Percentiles rank a stretch among this genome's conserved stretches.
Conservation (phyloP, 352 stramenopile species). For the Pythium chondricola region DNA sequence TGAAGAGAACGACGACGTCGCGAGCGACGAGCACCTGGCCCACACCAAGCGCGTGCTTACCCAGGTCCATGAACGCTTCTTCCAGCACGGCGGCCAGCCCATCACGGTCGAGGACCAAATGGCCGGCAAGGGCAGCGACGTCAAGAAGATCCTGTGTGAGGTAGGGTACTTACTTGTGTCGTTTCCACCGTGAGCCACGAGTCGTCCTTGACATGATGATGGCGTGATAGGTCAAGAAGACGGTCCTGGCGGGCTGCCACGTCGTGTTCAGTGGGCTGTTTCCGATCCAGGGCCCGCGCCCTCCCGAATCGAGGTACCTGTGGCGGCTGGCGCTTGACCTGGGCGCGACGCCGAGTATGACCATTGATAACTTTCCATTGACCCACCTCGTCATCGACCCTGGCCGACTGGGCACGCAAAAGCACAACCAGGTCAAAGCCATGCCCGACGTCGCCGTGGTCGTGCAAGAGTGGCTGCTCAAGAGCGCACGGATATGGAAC, state of each 20-base stretch:
- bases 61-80: slow-evolving; percentile 61
- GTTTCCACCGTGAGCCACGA: neutral
- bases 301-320: slow-evolving; percentile 61
- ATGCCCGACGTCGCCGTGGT: slow-evolving; percentile 60
- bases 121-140: slow-evolving; percentile 51
- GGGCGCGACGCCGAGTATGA: slow-evolving; percentile 57
- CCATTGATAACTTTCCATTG: slow-evolving; percentile 62
- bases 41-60: slow-evolving; percentile 56
- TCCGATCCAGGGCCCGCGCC: slow-evolving; percentile 43
- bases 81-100: slow-evolving; percentile 35
- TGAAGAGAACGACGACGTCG: slow-evolving; percentile 25
- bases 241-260: slow-evolving; percentile 49
- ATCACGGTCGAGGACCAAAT: slow-evolving; percentile 67
- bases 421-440: slow-evolving; percentile 65
- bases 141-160: slow-evolving; percentile 62
- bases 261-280: slow-evolving; percentile 85
- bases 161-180: slow-evolving; percentile 15
- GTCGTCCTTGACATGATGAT: neutral
- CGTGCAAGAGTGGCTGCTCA: slow-evolving; percentile 75
- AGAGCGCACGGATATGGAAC: slow-evolving; percentile 67
- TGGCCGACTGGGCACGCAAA: slow-evolving; percentile 70
- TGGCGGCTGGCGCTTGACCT: slow-evolving; percentile 74
- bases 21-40: slow-evolving; percentile 41
- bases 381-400: slow-evolving; percentile 85
- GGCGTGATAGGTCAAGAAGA: slow-evolving; percentile 68